phyloP scores from a whole-genome alignment of 2,329 filamentous ascomycete genomes.

The Talaromyces sp. region DNA sequence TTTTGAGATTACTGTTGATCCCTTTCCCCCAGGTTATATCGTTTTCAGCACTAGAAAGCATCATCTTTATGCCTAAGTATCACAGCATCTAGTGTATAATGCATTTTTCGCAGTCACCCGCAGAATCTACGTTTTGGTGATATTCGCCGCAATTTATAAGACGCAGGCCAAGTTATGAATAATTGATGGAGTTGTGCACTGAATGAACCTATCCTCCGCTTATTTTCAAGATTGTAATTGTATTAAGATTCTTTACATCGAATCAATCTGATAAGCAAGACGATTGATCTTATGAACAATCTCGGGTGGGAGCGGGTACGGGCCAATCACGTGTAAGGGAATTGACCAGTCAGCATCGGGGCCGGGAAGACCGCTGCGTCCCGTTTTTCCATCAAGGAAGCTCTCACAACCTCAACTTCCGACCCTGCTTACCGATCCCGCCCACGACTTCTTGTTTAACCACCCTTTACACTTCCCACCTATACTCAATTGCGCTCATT shows the following conservation, averaged over 20 bases:
- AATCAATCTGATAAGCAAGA: background rate
- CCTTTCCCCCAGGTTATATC: background rate
- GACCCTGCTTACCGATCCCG: slow-evolving; percentile 22
- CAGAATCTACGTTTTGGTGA: background rate
- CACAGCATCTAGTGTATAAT: background rate
- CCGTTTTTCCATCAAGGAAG: slow-evolving; percentile 38
- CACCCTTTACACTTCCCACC: slow-evolving; percentile 12
- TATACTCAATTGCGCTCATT: slow-evolving; percentile 32
- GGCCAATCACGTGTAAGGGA: slow-evolving; percentile 41
- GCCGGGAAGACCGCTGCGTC: slow-evolving; percentile 31
- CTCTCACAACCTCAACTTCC: slow-evolving; percentile 34
- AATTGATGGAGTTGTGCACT: background rate
- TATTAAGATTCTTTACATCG: background rate
- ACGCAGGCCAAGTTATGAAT: background rate
- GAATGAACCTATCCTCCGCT: background rate
- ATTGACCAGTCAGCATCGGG: slow-evolving; percentile 36
- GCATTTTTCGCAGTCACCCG: background rate
- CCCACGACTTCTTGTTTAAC: background rate
- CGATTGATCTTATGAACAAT: background rate
- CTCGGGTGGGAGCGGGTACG: slow-evolving; percentile 19
- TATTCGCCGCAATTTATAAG: background rate
- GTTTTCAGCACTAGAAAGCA: background rate
- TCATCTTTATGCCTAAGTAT: background rate
- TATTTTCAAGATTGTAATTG: background rate
- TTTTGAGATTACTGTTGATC: too few relatives aligned